Base-by-base conservation (phyloP, 495 filamentous ascomycete species). In the Xylaria flabelliformis region DNA sequence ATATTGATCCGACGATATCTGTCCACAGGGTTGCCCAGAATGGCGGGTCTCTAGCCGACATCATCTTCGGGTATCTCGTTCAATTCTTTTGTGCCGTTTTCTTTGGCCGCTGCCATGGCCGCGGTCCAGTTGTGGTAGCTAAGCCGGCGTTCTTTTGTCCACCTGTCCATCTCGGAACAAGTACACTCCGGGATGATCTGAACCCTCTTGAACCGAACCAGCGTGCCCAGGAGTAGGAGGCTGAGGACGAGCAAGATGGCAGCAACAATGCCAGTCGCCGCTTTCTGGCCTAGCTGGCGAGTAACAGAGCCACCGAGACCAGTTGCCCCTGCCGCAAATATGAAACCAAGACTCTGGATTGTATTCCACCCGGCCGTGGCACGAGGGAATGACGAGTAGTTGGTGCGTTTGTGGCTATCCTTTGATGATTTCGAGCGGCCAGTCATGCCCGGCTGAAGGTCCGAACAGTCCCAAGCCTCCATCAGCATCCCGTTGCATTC, bases 391-490 rank as follows among this genome's bases (percentile, higher is more conserved):
- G 85, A 85, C 24, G 90, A 89, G 79, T 92, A 90, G 76, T 91
- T 90, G 53, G 88, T 90, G 65, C 90, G 82, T 63, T 75, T 79
- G 4, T 71, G 65, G 26, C 69, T 59, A 44, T 74, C 74, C 73
- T 89, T 90, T 53, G 81, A 79, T 70, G 82, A 81, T 44, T 76
- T 84, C 67, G 82, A 83, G 21, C 85, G 82, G 62, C 88, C 86
- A 64, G 90, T 89, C 84, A 90, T 88, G 76, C 91, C 78, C 13
- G 85, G 80, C 53, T 81, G 90, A 1, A 93, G 84, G 74, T 94
- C 92, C 26, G 90, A 92, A 7, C 90, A 91, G 78, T 94, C 92
- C 77, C 88, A 94, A 24, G 90, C 90, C 75, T 94, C 92, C 92
- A 93, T 94, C 80, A 94, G 85, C 64, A 94, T 82, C 5, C 91